Conservation (phyloP, 805 yeast genomes). For the Cyberlindnera samutprakarnensis region DNA sequence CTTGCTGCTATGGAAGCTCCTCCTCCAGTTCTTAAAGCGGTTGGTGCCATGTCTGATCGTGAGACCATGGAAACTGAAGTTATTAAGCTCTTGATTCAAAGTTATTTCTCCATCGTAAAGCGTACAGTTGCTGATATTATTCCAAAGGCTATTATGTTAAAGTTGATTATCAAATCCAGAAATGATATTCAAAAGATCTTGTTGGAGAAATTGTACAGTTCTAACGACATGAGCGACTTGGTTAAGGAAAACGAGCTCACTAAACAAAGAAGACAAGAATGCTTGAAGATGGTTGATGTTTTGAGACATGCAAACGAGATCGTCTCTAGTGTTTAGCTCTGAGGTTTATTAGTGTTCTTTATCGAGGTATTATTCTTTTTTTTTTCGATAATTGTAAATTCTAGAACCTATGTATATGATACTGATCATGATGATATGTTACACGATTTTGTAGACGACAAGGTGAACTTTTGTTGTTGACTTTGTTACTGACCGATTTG, state of each 20-base stretch:
- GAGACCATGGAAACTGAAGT: constrained; percentile 97
- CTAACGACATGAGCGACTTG: constrained; percentile 63
- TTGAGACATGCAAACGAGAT: constrained; percentile 85
- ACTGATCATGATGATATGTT: no score
- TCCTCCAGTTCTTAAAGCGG: constrained; percentile 88
- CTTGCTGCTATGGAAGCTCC: constrained; percentile 96
- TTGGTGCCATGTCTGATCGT: constrained; percentile 86
- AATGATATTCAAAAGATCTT: constrained; percentile 86
- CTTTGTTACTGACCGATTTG: no score
- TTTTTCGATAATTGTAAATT: no score
- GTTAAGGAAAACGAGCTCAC: constrained; percentile 90
- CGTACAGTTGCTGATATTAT: constrained; percentile 88
- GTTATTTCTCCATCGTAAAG: constrained; percentile 89
- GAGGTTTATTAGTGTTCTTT: no score
- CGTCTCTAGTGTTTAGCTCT: constrained; percentile 39
- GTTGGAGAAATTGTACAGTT: constrained; percentile 77
- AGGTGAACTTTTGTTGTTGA: no score
- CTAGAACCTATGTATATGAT: no score
- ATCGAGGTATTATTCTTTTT: no score
- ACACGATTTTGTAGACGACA: no score
- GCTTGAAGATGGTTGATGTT: constrained; percentile 91
- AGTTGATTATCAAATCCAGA: constrained; percentile 77
- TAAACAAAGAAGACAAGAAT: constrained; percentile 90
- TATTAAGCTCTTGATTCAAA: constrained; percentile 81
- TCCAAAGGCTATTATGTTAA: constrained; percentile 93